These are phyloP conservation scores for Rhododendron mucronatum DNA, from an alignment of 148 eudicot genomes.

Conservation along the genomic window DNA sequence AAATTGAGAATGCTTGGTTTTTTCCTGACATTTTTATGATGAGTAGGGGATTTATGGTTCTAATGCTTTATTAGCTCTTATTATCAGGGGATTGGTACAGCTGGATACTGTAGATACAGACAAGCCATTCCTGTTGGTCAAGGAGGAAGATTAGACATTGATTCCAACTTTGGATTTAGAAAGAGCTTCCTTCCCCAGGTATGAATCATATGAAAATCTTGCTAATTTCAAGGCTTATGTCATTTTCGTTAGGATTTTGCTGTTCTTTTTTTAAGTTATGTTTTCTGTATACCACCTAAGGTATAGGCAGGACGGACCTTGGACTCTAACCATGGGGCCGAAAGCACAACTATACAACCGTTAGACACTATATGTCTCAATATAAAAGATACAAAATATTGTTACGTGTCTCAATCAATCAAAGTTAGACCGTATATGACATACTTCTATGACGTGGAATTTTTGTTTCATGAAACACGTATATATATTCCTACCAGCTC, in stretches of 20 bases:
- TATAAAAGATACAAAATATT: too few species aligned
- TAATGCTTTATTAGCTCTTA: not conserved
- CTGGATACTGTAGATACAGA: slow-evolving; percentile 79
- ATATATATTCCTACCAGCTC: too few species aligned
- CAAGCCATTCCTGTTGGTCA: slow-evolving; percentile 74
- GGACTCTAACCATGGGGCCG: not conserved
- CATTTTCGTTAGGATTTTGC: not conserved
- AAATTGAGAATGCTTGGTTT: not conserved
- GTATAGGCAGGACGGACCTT: not conserved
- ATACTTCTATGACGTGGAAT: too few species aligned
- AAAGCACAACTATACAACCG: too few species aligned
- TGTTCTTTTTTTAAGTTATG: not conserved
- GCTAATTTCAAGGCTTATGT: not conserved
- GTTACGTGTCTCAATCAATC: too few species aligned
- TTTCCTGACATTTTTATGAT: not conserved
- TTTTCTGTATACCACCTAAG: not conserved
- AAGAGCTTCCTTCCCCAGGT: slow-evolving; percentile 89
- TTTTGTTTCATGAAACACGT: too few species aligned
- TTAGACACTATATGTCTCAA: too few species aligned
- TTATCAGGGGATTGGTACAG: slow-evolving; percentile 57
- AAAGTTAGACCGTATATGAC: too few species aligned
- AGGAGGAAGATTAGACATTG: slow-evolving; percentile 67
- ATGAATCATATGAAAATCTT: not conserved
- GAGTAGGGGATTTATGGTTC: not conserved
- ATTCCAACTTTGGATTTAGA: slow-evolving; percentile 66